Evolutionary conservation across 345 rosid genomes (phyloP).

Genomic region (Gossypium ekmanianum): DNA sequence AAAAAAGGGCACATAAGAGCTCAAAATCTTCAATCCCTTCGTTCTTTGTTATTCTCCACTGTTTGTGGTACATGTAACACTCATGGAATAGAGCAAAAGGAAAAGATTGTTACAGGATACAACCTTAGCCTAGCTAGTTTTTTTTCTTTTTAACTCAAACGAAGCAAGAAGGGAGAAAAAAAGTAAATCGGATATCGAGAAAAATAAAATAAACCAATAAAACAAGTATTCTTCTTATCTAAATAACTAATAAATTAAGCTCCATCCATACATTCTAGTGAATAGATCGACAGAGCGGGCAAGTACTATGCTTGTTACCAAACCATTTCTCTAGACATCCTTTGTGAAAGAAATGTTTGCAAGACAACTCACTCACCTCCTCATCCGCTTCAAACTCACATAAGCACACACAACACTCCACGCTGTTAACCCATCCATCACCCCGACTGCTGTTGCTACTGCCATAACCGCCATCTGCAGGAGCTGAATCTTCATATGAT

Average conservation of each 20-base stretch:
- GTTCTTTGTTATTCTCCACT: slow-evolving; percentile 8
- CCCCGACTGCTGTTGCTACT: neutral
- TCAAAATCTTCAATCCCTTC: slow-evolving; percentile 19
- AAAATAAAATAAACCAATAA: neutral
- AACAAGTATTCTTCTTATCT: neutral
- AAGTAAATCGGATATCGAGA: neutral
- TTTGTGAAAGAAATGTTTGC: slow-evolving; percentile 88
- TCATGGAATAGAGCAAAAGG: slow-evolving; percentile 2
- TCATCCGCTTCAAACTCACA: slow-evolving; percentile 68
- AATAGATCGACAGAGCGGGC: slow-evolving; percentile 79
- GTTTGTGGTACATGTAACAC: slow-evolving; percentile 9
- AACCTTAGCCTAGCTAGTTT: neutral
- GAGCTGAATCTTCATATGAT: neutral
- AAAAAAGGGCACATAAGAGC: neutral
- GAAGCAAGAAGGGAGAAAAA: slow-evolving; percentile 11
- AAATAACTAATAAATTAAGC: neutral
- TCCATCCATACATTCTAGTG: slow-evolving; percentile 17
- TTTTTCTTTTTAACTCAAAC: slow-evolving; percentile 10
- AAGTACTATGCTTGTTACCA: slow-evolving; percentile 47
- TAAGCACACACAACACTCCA: slow-evolving; percentile 75
- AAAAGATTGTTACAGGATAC: neutral
- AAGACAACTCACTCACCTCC: slow-evolving; percentile 75
- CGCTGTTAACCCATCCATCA: neutral
- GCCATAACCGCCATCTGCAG: neutral
- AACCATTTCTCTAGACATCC: slow-evolving; percentile 74